Evolutionary conservation across 2,329 filamentous ascomycete genomes (phyloP).

Genomic region (Fusarium armeniacum): DNA sequence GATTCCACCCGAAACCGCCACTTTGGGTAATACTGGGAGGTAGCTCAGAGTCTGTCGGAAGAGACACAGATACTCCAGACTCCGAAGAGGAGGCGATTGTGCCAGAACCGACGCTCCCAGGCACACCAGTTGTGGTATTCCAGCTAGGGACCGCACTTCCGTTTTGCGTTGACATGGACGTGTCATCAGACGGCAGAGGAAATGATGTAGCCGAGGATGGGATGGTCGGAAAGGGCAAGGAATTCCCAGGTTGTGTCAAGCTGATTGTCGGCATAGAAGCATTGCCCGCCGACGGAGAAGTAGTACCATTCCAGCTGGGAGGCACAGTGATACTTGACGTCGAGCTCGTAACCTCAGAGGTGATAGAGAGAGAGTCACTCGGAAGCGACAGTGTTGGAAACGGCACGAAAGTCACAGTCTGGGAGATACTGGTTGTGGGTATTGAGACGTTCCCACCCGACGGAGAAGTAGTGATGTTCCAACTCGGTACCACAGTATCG

Average conservation of each 20-base stretch:
- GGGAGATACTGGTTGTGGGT: constrained; percentile 13
- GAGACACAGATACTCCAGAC: background rate
- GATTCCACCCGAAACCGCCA: background rate
- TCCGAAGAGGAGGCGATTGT: background rate
- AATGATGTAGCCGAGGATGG: background rate
- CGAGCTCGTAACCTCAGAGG: background rate
- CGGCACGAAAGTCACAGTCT: background rate
- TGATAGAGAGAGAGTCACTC: background rate
- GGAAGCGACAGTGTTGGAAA: constrained; percentile 11
- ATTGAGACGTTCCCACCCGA: background rate
- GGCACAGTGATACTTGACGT: background rate
- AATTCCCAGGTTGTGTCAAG: background rate
- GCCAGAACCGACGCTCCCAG: constrained; percentile 4
- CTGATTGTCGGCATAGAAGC: constrained; percentile 13
- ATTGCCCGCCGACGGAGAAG: background rate
- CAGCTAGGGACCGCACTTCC: background rate
- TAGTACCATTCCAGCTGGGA: constrained; percentile 16
- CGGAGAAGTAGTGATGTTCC: constrained; percentile 7
- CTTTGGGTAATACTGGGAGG: constrained; percentile 1
- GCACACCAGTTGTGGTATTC: constrained; percentile 1
- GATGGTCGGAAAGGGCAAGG: background rate
- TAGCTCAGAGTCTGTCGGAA: constrained; percentile 5
- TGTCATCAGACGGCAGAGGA: constrained; percentile 1
- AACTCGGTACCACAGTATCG: background rate
- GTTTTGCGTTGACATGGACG: constrained; percentile 3